Evolutionary conservation across 1,139 yeast genomes (phyloP).

Genomic region (Blastobotrys aristatus): DNA sequence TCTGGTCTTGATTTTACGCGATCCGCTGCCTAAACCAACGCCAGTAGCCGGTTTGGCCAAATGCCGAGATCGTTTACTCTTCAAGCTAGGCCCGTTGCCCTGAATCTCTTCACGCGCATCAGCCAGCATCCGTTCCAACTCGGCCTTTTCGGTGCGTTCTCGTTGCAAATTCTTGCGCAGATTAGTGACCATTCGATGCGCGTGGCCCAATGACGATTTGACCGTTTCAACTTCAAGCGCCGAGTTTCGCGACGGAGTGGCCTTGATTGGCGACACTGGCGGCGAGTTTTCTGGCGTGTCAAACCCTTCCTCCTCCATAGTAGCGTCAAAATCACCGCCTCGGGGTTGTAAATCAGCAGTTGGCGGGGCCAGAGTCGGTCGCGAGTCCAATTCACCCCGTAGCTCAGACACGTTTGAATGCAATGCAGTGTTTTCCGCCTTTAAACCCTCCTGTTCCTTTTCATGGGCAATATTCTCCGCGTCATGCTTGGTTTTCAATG

Average conservation of each 20-base stretch:
- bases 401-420: slow-evolving; percentile 16
- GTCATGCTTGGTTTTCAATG: slow-evolving; percentile 25
- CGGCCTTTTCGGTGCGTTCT: slow-evolving; percentile 36
- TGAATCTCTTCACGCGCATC: slow-evolving; percentile 28
- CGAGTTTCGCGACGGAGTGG: slow-evolving; percentile 46
- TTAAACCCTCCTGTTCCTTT: slow-evolving; percentile 23
- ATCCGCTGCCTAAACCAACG: slow-evolving; percentile 8
- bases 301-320: slow-evolving; percentile 28
- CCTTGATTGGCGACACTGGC: slow-evolving; percentile 40
- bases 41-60: slow-evolving; percentile 10
- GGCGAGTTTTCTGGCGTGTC: slow-evolving; percentile 36
- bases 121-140: slow-evolving; percentile 28
- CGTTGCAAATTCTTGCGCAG: slow-evolving; percentile 29
- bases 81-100: slow-evolving; percentile 8
- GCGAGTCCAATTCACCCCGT: slow-evolving; percentile 19
- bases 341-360: neutral
- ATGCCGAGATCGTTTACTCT: slow-evolving; percentile 20
- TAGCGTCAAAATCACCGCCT: slow-evolving; percentile 20
- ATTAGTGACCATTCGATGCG: slow-evolving; percentile 44
- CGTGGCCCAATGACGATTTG: slow-evolving; percentile 59
- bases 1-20: slow-evolving; percentile 12
- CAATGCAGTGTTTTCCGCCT: slow-evolving; percentile 25
- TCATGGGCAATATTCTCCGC: slow-evolving; percentile 16
- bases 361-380: slow-evolving; percentile 11
- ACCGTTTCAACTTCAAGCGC: slow-evolving; percentile 65